phyloP scores from a whole-genome alignment of 2,329 filamentous ascomycete genomes.

The Fusarium nygamai region DNA sequence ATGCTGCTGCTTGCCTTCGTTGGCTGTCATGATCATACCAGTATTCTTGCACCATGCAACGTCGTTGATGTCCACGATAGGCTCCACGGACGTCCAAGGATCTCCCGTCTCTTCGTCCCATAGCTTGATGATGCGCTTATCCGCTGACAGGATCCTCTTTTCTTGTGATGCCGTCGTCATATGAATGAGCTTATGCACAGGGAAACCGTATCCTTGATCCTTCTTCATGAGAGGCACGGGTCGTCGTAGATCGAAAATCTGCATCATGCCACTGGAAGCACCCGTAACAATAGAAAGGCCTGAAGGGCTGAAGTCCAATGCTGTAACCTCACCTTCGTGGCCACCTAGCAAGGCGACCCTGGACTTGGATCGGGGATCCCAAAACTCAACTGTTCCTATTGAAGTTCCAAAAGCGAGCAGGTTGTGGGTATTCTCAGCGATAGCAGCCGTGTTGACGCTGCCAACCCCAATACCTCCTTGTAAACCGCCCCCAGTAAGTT shows the following conservation, averaged over 20 bases:
- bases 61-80: slow-evolving; percentile 91
- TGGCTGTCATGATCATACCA: slow-evolving; percentile 95
- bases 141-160: slow-evolving; percentile 89
- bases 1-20: slow-evolving; percentile 95
- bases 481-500: slow-evolving; percentile 75
- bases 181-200: slow-evolving; percentile 84
- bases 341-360: slow-evolving; percentile 80
- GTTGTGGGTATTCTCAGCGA: slow-evolving; percentile 90
- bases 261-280: slow-evolving; percentile 86
- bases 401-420: slow-evolving; percentile 93
- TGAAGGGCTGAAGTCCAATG: slow-evolving; percentile 84
- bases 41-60: slow-evolving; percentile 92
- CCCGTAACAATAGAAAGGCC: slow-evolving; percentile 88
- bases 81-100: slow-evolving; percentile 96
- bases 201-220: slow-evolving; percentile 94
- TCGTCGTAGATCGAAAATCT: slow-evolving; percentile 91
- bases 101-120: slow-evolving; percentile 87
- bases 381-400: slow-evolving; percentile 95
- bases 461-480: slow-evolving; percentile 89
- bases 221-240: slow-evolving; percentile 88
- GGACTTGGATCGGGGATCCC: slow-evolving; percentile 87
- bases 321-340: slow-evolving; percentile 80
- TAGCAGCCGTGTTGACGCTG: slow-evolving; percentile 85
- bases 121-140: slow-evolving; percentile 96
- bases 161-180: slow-evolving; percentile 78